These are phyloP conservation scores for Acorus gramineus DNA, from an alignment of 106 monocot genomes.

Conservation along the genomic window DNA sequence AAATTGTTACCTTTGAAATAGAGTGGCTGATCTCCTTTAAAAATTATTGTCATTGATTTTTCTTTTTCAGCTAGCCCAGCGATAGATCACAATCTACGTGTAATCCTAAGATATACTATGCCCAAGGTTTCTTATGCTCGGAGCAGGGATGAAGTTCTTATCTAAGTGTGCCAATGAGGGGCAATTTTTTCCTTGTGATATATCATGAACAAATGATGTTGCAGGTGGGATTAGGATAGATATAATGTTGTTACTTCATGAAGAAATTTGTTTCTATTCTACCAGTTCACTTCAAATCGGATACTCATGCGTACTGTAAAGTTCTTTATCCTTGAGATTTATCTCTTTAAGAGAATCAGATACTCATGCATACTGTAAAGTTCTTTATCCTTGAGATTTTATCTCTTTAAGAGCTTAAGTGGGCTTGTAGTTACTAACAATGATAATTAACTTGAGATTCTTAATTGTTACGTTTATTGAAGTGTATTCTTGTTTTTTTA, in stretches of 20 bases:
- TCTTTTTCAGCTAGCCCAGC: constrained; percentile 38
- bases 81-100: constrained; percentile 46
- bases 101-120: constrained; percentile 72
- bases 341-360: constrained; percentile 3
- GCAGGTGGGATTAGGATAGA: constrained; percentile 83
- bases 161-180: constrained; percentile 73
- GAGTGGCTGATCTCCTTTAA: constrained; percentile 15
- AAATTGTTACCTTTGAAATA: constrained; percentile 8
- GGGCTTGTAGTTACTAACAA: too few relatives aligned
- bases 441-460: too few relatives aligned
- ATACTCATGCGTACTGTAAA: constrained; percentile 1
- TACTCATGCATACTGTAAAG: constrained; percentile 1
- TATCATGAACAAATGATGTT: constrained; percentile 65
- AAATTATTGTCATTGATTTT: constrained; percentile 32
- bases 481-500: constrained; percentile 8
- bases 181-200: constrained; percentile 72
- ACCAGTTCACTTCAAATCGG: constrained; percentile 9
- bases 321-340: background rate
- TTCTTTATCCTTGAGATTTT: background rate
- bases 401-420: background rate
- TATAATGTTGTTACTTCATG: background rate
- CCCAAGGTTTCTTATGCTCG: constrained; percentile 88
- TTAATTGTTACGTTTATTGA: background rate
- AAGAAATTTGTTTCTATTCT: background rate
- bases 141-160: constrained; percentile 89